Evolutionary conservation across 1,284 basidiomycete species (phyloP).

Genomic region (Hortiboletus rubellus): DNA sequence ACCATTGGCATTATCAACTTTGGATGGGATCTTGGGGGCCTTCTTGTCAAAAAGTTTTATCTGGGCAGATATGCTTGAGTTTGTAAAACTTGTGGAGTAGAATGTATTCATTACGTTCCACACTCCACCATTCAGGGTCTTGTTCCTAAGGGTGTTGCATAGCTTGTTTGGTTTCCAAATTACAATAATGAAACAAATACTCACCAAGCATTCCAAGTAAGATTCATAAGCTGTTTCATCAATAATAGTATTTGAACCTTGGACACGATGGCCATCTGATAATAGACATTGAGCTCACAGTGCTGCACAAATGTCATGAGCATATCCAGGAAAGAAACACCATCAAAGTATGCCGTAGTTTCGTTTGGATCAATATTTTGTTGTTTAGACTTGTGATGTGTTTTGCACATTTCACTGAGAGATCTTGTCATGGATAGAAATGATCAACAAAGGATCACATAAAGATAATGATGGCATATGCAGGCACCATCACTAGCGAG

Average conservation of each 20-base stretch:
- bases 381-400: constrained; percentile 82
- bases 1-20: constrained; percentile 58
- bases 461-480: constrained; percentile 43
- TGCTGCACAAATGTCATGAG: constrained; percentile 89
- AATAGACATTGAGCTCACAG: constrained; percentile 92
- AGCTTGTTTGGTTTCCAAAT: not conserved
- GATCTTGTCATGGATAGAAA: constrained; percentile 91
- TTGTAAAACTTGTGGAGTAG: constrained; percentile 96
- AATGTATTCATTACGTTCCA: constrained; percentile 99
- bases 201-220: constrained; percentile 98
- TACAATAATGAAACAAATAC: constrained; percentile 20
- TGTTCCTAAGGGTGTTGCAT: constrained; percentile 62
- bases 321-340: constrained; percentile 73
- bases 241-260: constrained; percentile 90
- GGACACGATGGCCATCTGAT: constrained; percentile 92
- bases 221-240: constrained; percentile 92
- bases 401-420: constrained; percentile 93
- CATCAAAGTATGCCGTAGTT: constrained; percentile 89
- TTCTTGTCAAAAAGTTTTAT: constrained; percentile 88
- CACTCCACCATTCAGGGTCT: constrained; percentile 93
- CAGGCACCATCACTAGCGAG: constrained; percentile 94
- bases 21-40: constrained; percentile 38
- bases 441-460: not conserved
- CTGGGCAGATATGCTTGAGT: constrained; percentile 95
- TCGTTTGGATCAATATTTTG: constrained; percentile 98